These are phyloP conservation scores for Naganishia vishniacii DNA, from an alignment of 768 basidiomycete species.

Conservation along the genomic window DNA sequence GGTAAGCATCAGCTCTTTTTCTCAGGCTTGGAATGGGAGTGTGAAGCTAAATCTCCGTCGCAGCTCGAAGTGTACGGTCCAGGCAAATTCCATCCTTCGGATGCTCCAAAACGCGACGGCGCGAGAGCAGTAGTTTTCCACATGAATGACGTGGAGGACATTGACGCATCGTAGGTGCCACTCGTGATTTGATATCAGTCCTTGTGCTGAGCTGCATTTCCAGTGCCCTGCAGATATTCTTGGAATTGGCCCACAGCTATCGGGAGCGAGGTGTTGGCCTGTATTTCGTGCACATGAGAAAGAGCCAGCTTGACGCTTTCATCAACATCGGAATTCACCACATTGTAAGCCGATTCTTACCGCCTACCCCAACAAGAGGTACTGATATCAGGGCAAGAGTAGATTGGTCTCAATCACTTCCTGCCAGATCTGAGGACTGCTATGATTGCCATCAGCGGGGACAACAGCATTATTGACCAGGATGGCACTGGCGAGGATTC, in stretches of 20 bases:
- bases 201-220: conserved; percentile 1
- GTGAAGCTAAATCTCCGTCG: conserved; percentile 37
- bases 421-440: conserved; percentile 11
- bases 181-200: not conserved
- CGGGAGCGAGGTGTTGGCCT: conserved; percentile 54
- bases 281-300: conserved; percentile 47
- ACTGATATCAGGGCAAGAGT: too few species aligned
- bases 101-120: conserved; percentile 66
- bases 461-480: not conserved
- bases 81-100: conserved; percentile 76
- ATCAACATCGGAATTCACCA: conserved; percentile 41
- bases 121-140: conserved; percentile 82
- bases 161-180: conserved; percentile 73
- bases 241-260: conserved; percentile 72
- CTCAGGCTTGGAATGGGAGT: too few species aligned
- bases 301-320: conserved; percentile 39
- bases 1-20: conserved; percentile 54
- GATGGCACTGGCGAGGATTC: not conserved
- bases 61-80: conserved; percentile 84
- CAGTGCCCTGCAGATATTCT: conserved; percentile 77
- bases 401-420: conserved; percentile 15
- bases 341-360: conserved; percentile 32
- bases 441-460: not conserved
- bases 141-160: conserved; percentile 77
- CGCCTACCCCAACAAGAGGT: too few species aligned